Base-by-base conservation (phyloP, 2,329 filamentous ascomycete species). In the Calonectria hawksworthii region DNA sequence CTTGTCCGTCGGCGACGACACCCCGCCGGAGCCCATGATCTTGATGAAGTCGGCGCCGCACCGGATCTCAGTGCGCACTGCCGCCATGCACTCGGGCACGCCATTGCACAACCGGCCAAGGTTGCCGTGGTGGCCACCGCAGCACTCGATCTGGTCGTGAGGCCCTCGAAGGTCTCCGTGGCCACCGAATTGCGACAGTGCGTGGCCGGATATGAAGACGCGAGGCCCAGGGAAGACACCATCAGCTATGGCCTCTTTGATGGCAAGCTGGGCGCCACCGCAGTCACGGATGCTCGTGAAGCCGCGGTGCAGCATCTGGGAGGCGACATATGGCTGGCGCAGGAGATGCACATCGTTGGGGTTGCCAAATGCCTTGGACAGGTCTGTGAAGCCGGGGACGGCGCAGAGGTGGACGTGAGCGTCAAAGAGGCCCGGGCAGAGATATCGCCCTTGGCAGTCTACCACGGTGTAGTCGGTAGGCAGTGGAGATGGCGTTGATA, bases 21-120 rank as follows among this genome's bases (percentile, higher is more conserved):
- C 90, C 18, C 91, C 91, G 0, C 91, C 90, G 5, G 87, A 87
- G 2, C 85, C 86, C 90, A 92, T 92, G 76, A 93, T 90, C 81
- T 92, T 93, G 82, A 93, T 88, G 76, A 92, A 92, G 78, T 92
- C 90, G 1, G 89, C 88, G 3, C 91, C 91, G 21, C 83, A 85
- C 0, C 90, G 85, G 0, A 92, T 80, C 80, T 92, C 88, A 68
- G 91, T 89, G 1, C 91, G 86, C 0, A 88, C 87, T 14, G 84
- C 87, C 30, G 86, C 86, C 68, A 90, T 84, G 77, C 91, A 92
- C 64, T 89, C 88, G 0, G 89, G 84, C 1, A 90, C 89, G 4
- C 90, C 89, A 78, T 92, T 89, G 61, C 86, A 88, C 1, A 92
- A 83, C 10, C 86, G 83, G 1, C 87, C 88, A 1, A 89, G 78